These are phyloP conservation scores for Solanum chmielewskii DNA, from an alignment of 257 asterid species.

Conservation along the genomic window DNA sequence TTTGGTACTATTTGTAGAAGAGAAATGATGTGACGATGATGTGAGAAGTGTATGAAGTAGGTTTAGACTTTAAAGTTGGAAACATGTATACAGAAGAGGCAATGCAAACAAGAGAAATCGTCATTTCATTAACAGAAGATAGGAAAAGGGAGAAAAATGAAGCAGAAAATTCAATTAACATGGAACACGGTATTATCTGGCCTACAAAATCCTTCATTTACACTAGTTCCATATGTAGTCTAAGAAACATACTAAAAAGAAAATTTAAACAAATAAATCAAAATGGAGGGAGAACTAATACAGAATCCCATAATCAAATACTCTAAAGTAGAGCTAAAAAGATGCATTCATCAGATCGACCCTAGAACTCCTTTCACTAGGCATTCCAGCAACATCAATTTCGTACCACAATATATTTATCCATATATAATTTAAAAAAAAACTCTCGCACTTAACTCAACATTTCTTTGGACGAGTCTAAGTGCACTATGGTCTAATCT, in stretches of 20 bases:
- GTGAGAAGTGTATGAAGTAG: background rate
- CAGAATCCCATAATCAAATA: background rate
- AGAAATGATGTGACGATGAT: background rate
- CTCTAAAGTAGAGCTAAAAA: background rate
- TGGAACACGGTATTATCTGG: background rate
- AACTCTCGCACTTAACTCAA: conserved; percentile 26
- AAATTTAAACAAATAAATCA: background rate
- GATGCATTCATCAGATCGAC: background rate
- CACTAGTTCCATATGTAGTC: background rate
- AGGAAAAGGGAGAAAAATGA: background rate
- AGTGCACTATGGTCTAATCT: conserved; percentile 15
- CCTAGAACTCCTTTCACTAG: background rate
- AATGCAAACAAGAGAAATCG: background rate
- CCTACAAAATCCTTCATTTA: background rate
- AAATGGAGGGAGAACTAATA: background rate
- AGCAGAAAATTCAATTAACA: background rate
- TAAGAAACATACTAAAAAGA: background rate
- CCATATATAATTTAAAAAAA: background rate
- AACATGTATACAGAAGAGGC: background rate
- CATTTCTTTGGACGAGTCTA: conserved; percentile 21
- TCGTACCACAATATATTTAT: background rate
- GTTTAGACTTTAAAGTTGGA: background rate
- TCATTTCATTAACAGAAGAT: background rate
- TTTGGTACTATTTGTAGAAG: background rate
- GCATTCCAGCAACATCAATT: background rate